These are phyloP conservation scores for Phytophthora hibernalis DNA, from an alignment of 352 stramenopile species.

Conservation along the genomic window DNA sequence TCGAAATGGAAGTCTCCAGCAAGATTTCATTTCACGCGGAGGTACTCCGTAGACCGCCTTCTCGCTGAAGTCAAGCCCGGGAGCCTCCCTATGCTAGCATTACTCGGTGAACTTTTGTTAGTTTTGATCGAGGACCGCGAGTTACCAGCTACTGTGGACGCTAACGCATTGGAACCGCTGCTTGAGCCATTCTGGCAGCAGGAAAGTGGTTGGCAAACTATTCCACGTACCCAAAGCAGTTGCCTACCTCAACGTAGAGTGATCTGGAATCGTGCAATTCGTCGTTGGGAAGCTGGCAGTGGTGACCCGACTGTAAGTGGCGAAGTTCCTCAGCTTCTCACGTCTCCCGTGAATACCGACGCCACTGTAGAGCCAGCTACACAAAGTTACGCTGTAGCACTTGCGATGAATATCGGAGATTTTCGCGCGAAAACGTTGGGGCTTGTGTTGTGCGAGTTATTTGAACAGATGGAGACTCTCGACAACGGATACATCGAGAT, in stretches of 20 bases:
- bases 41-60: slow-evolving; percentile 55
- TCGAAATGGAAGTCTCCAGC: slow-evolving; percentile 44
- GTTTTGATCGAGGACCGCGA: slow-evolving; percentile 48
- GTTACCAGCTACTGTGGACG: slow-evolving; percentile 30
- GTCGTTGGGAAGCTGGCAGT: slow-evolving; percentile 53
- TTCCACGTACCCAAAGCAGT: slow-evolving; percentile 29
- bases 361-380: background rate
- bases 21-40: slow-evolving; percentile 50
- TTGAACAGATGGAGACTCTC: slow-evolving; percentile 70
- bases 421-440: slow-evolving; percentile 48
- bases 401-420: slow-evolving; percentile 23
- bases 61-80: slow-evolving; percentile 46
- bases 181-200: slow-evolving; percentile 65
- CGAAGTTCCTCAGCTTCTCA: background rate
- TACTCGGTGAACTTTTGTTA: slow-evolving; percentile 65
- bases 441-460: slow-evolving; percentile 65
- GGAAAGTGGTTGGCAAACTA: slow-evolving; percentile 23
- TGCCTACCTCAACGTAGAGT: slow-evolving; percentile 48
- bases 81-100: slow-evolving; percentile 42
- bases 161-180: slow-evolving; percentile 40
- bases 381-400: background rate
- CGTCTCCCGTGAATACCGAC: background rate
- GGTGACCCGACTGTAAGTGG: background rate
- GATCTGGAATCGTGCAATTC: slow-evolving; percentile 76
- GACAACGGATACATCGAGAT: slow-evolving; percentile 76